Conservation (phyloP, 768 basidiomycete genomes). For the Mycena crocata region DNA sequence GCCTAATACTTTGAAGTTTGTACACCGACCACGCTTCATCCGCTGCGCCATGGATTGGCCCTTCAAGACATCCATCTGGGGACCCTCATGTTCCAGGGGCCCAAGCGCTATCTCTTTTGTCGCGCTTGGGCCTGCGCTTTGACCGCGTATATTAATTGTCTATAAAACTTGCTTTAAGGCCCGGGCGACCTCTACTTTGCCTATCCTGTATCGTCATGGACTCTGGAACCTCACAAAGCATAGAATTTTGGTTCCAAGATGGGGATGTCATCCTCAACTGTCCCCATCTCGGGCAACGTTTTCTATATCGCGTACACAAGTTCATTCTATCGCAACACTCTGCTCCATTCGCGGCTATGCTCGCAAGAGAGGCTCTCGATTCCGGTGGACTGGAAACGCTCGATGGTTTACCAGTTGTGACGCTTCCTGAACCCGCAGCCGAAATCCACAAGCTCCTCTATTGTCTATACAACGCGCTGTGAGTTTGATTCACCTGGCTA, state of each 20-base stretch:
- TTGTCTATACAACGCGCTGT: slow-evolving; percentile 16
- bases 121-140: slow-evolving; percentile 11
- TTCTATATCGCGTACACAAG: slow-evolving; percentile 6
- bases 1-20: neutral
- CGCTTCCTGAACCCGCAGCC: slow-evolving; percentile 1
- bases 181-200: no score
- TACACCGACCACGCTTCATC: no score
- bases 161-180: neutral
- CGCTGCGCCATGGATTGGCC: no score
- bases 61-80: no score
- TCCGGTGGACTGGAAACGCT: neutral
- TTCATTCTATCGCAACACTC: slow-evolving; percentile 13
- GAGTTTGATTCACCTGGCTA: neutral
- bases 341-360: slow-evolving; percentile 3
- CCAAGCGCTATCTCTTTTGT: neutral
- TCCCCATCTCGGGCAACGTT: neutral
- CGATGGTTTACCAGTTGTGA: neutral
- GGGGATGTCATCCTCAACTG: slow-evolving; percentile 9
- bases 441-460: slow-evolving; percentile 10
- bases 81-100: neutral
- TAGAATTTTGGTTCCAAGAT: slow-evolving; percentile 5
- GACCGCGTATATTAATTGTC: neutral
- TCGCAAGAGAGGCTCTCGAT: neutral
- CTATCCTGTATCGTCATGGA: no score
- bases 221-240: neutral